A percentile compares a stretch with the other conserved stretches of the same genome.
phyloP scores from a whole-genome alignment of 257 asterid genomes.

The Solanum virginianum region DNA sequence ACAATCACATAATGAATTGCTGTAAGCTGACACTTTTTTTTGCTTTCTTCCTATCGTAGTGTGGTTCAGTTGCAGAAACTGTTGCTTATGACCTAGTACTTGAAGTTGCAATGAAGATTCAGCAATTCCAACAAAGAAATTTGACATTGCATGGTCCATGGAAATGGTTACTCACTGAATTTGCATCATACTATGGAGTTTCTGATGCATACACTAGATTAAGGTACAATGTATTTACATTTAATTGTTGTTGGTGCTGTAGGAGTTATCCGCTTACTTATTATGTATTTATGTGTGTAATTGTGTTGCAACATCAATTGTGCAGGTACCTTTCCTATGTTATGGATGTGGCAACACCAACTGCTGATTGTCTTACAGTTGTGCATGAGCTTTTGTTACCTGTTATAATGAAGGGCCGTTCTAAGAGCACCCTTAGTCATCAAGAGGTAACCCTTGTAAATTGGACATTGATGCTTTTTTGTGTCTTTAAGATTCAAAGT shows the following conservation, averaged over 20 bases:
- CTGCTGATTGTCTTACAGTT: slow-evolving; percentile 34
- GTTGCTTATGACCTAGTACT: slow-evolving; percentile 43
- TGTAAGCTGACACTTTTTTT: slow-evolving; percentile 2
- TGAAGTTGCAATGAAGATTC: slow-evolving; percentile 42
- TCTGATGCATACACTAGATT: slow-evolving; percentile 45
- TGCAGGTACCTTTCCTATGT: slow-evolving; percentile 44
- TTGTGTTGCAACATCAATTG: neutral
- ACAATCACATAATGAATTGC: neutral
- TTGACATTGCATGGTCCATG: slow-evolving; percentile 37
- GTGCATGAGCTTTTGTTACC: slow-evolving; percentile 28
- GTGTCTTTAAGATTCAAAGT: neutral
- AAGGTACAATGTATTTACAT: slow-evolving; percentile 11
- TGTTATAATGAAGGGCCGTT: slow-evolving; percentile 31
- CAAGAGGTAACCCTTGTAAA: slow-evolving; percentile 27
- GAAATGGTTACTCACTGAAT: slow-evolving; percentile 43
- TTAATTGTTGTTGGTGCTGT: neutral
- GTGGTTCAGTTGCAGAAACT: slow-evolving; percentile 48
- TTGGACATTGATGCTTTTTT: neutral
- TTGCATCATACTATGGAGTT: slow-evolving; percentile 41
- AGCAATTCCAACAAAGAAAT: slow-evolving; percentile 33
- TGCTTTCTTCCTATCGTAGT: slow-evolving; percentile 8
- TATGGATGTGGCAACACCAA: slow-evolving; percentile 53
- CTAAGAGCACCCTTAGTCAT: slow-evolving; percentile 35
- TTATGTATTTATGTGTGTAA: neutral
- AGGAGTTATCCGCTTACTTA: neutral